Evolutionary conservation across 805 yeast genomes (phyloP).

Genomic region (Candida piceae): DNA sequence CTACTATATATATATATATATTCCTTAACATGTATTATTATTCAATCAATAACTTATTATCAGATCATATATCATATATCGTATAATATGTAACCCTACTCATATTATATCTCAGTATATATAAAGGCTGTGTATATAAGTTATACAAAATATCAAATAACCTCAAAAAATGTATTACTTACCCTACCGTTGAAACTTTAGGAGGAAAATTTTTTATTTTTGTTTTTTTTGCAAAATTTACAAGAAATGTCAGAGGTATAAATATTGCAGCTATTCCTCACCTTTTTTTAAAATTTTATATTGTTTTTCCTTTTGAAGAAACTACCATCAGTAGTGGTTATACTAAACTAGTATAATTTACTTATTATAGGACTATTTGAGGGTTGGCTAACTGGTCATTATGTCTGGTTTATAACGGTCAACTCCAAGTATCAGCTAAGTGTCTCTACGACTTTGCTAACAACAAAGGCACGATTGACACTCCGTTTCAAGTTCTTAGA

Average conservation of each 20-base stretch:
- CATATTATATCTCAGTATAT: background rate
- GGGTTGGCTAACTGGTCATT: conserved; percentile 36
- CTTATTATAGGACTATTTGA: conserved; percentile 43
- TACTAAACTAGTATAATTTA: conserved; percentile 66
- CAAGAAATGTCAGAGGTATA: conserved; percentile 3
- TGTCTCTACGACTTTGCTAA: conserved; percentile 63
- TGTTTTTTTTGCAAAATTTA: too few species aligned
- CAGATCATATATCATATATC: too few species aligned
- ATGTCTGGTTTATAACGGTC: conserved; percentile 30
- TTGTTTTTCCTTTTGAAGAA: conserved; percentile 25
- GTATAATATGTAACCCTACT: too few species aligned
- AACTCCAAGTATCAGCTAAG: conserved; percentile 53
- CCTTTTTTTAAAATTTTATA: background rate
- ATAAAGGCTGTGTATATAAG: background rate
- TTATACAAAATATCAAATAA: background rate
- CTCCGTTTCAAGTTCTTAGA: conserved; percentile 80
- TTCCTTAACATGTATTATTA: too few species aligned
- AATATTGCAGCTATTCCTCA: conserved; percentile 2
- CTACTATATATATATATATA: conserved; percentile 1
- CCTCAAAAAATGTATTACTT: too few species aligned
- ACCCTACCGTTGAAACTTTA: too few species aligned
- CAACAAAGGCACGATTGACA: conserved; percentile 66
- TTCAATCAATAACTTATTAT: too few species aligned
- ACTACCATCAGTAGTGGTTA: conserved; percentile 75
- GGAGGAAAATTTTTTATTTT: conserved; percentile 3